Evolutionary conservation across 306 rosid species (phyloP).

Genomic region (Clitoria ternatea): DNA sequence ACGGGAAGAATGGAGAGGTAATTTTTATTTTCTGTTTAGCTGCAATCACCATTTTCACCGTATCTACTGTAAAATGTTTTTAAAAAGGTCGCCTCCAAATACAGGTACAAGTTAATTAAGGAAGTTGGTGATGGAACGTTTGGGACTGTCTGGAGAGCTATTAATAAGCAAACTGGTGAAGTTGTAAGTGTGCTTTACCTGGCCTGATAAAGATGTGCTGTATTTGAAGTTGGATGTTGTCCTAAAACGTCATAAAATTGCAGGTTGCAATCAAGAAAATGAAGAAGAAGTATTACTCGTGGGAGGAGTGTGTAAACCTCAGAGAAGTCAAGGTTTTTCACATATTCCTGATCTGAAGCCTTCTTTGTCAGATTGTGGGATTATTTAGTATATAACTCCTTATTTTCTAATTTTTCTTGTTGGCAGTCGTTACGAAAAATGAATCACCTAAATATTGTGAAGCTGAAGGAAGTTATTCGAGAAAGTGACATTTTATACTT

Average conservation of each 20-base stretch:
- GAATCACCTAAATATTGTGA: conserved; percentile 94
- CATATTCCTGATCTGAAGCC: not conserved
- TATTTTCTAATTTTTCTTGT: not conserved
- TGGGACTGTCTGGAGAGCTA: conserved; percentile 97
- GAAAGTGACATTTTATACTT: conserved; percentile 84
- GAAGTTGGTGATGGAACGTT: conserved; percentile 99
- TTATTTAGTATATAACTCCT: conserved; percentile 1
- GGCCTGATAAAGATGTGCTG: not conserved
- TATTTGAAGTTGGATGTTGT: not conserved
- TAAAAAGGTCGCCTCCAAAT: not conserved
- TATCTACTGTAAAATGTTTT: not conserved
- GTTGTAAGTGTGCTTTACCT: conserved; percentile 60
- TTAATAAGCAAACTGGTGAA: conserved; percentile 89
- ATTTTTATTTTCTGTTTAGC: conserved; percentile 15
- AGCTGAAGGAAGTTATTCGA: conserved; percentile 92
- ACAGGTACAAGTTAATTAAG: conserved; percentile 87
- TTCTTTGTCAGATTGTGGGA: not conserved
- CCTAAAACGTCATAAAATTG: conserved; percentile 4
- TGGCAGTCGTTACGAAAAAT: conserved; percentile 76
- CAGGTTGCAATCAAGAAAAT: conserved; percentile 97
- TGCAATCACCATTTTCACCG: not conserved
- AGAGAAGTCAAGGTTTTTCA: conserved; percentile 92
- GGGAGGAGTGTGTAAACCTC: conserved; percentile 96
- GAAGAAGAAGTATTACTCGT: conserved; percentile 93
- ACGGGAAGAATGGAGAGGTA: conserved; percentile 81